A percentile compares a stretch with the other conserved stretches of the same genome.
Conservation (phyloP, 2,329 filamentous ascomycete species). For the Penicillium janthinellum region DNA sequence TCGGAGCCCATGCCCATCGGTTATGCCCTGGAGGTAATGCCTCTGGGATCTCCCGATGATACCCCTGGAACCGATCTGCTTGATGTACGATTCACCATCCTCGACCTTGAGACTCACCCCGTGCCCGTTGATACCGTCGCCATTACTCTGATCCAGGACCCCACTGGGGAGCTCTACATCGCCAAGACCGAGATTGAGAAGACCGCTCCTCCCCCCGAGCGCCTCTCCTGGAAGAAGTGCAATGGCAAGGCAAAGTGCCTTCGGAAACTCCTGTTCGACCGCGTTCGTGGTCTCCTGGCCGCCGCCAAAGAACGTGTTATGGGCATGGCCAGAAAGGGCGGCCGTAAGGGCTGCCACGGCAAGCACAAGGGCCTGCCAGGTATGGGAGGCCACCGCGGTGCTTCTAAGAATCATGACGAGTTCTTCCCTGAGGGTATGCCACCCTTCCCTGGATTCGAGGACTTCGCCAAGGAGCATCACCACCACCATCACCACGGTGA, state of each 20-base stretch:
- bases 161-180: slow-evolving; percentile 41
- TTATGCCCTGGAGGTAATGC: slow-evolving; percentile 47
- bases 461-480: slow-evolving; percentile 7
- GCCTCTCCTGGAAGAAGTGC: slow-evolving; percentile 47
- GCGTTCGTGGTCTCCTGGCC: slow-evolving; percentile 43
- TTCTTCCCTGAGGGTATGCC: slow-evolving; percentile 5
- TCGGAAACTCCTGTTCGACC: slow-evolving; percentile 40
- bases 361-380: slow-evolving; percentile 17
- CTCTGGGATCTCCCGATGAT: slow-evolving; percentile 32
- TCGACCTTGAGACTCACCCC: slow-evolving; percentile 46
- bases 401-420: slow-evolving; percentile 12
- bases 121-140: slow-evolving; percentile 49
- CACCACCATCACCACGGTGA: neutral
- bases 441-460: slow-evolving; percentile 9
- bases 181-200: slow-evolving; percentile 42
- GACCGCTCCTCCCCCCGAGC: slow-evolving; percentile 37
- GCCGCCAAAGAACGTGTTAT: slow-evolving; percentile 41
- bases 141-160: slow-evolving; percentile 42
- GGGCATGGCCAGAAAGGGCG: slow-evolving; percentile 30
- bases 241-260: slow-evolving; percentile 44
- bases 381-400: slow-evolving; percentile 7
- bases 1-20: slow-evolving; percentile 43
- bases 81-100: slow-evolving; percentile 48
- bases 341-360: slow-evolving; percentile 37
- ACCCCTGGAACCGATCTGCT: slow-evolving; percentile 38